Base-by-base conservation (phyloP, 2,329 filamentous ascomycete species). In the Aureobasidium pullulans region DNA sequence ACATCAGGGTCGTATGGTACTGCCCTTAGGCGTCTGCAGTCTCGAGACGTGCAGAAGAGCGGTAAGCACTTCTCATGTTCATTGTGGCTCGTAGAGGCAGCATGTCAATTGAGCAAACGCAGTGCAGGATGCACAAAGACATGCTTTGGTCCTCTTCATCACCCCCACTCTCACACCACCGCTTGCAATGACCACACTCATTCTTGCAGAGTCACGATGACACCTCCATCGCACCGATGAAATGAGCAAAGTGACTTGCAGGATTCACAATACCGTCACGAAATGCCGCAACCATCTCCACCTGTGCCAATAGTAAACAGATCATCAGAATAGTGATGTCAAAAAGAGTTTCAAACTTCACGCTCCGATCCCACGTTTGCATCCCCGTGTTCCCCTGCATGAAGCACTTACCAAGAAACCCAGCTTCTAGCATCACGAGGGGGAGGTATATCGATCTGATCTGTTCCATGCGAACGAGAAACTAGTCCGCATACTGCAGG, bases 401-500 rank as follows among this genome's bases (percentile, higher is more conserved):
- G 50, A 54, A 54, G 37, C 50, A 54, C 37, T 54, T 52, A 52
- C 48, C 48, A 52, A 7, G 23, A 32, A 29, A 39, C 15, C 32
- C 23, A 23, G 23, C 23, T 23, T 23, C 23, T 23, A 16, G 8
- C 48, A 52, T 52, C 48, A 52, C 48, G 48, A 52, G 48, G 34
- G 19, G 13, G 37, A 19, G 19, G 28, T 19, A 10, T 5, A 19
- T 52, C 19, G 23, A 52, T 52, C 13, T 2, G 1, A 23, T 23
- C 23, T 23, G 23, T 23, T 23, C 23, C 23, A 23, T 23, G 23
- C 23, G 23, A 48, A 34, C 31, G 10, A 7, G 2, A 15, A 11
- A 39, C 48, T 52, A 52, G 10, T 11, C 48, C 15, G 1, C 19
- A 52, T 23, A 52, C 29, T 29, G 48, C 48, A 52, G 13, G 34